Evolutionary conservation across 2,329 filamentous ascomycete species (phyloP), one percentile per base, ranked within the genome.

Genomic region (Talaromyces funiculosus): DNA sequence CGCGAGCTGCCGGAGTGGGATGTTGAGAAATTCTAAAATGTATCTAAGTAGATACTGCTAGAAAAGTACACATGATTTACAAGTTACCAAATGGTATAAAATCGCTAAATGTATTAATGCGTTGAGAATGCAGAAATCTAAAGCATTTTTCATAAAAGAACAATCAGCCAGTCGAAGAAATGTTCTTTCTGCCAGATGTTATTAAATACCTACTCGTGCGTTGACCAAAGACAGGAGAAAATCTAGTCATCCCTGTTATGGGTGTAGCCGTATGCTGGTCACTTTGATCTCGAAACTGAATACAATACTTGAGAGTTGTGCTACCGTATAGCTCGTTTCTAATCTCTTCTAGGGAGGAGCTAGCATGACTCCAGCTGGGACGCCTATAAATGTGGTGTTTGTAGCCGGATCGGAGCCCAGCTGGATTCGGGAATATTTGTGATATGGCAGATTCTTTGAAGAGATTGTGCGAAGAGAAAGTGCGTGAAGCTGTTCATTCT

Each of bases 281-380:
- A 5, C 40, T 29, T 5, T n/a, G 22, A 8, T 40, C 57, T 3
- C 57, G 57, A 14, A 38, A 53, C 1, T 49, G 47, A 31, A 60
- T 43, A 4, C 37, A 37, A 20, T 42, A 16, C 31, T 16, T 45
- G 20, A 43, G 33, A 2, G 49, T 37, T 14, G 26, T 38, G 20
- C 35, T 45, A 45, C 47, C 54, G 45, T 60, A 37, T 31, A 49
- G 57, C 14, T 60, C 57, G 22, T 60, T 55, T 40, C 18, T n/a
- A 26, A 60, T 60, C 2, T 54, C 57, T 4, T 40, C 24, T 26
- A 22, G 16, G 14, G 57, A 60, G 22, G 56, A 33, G 3, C 56
- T 43, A 14, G 31, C 16, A 2, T 58, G 43, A 20, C n/a, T 40
- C n/a, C 29, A n/a, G 16, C 35, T 35, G 9, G 40, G 49, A 9